phyloP scores from a whole-genome alignment of 1,284 basidiomycete species.

The Paramarasmius palmivorus region DNA sequence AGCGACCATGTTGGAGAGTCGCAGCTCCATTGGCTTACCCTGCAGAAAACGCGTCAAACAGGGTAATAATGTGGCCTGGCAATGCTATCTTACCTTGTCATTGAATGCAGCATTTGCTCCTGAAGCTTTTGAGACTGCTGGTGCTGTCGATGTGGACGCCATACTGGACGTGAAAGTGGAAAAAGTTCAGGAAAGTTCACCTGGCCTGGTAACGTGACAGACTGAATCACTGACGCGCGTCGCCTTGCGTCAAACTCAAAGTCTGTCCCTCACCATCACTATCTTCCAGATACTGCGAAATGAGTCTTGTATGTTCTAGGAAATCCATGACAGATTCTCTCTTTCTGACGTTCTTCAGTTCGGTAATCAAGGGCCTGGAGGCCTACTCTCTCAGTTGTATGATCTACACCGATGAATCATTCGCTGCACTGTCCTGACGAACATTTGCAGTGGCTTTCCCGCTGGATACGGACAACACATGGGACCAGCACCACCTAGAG shows the following conservation, averaged over 20 bases:
- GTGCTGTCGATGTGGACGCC: constrained; percentile 38
- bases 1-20: constrained; percentile 93
- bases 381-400: constrained; percentile 53
- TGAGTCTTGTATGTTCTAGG: constrained; percentile 61
- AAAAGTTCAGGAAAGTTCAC: constrained; percentile 9
- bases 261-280: constrained; percentile 15
- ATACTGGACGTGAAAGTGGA: constrained; percentile 29
- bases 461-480: constrained; percentile 44
- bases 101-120: constrained; percentile 77
- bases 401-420: no score
- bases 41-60: constrained; percentile 39
- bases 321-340: constrained; percentile 1
- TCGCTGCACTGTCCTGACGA: constrained; percentile 10
- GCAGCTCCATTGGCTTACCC: constrained; percentile 93
- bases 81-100: constrained; percentile 61
- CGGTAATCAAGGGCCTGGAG: constrained; percentile 53
- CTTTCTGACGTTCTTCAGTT: constrained; percentile 38
- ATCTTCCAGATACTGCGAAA: constrained; percentile 24
- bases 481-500: constrained; percentile 51
- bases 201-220: constrained; percentile 8
- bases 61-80: constrained; percentile 15
- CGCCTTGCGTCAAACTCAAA: background rate
- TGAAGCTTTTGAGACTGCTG: constrained; percentile 38
- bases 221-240: background rate
- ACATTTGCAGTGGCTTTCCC: constrained; percentile 48